Evolutionary conservation across 2,329 filamentous ascomycete species (phyloP).

Genomic region (Thielaviopsis cerberus): DNA sequence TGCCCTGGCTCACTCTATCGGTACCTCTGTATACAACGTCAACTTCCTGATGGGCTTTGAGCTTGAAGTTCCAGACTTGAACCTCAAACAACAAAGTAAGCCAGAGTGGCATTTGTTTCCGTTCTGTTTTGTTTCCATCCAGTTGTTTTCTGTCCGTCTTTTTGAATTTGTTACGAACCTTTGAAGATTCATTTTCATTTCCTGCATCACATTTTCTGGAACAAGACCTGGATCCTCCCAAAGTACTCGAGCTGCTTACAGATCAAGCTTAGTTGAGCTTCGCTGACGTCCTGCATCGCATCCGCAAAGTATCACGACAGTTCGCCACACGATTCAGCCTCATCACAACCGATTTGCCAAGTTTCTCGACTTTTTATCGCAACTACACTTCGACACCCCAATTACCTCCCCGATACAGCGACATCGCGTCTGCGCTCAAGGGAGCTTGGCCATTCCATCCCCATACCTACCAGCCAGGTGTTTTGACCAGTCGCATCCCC

Average conservation of each 20-base stretch:
- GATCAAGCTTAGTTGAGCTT: neutral
- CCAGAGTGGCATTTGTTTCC: neutral
- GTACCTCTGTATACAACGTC: neutral
- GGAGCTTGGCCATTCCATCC: neutral
- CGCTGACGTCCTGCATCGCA: neutral
- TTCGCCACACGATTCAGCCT: neutral
- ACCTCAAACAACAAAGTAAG: neutral
- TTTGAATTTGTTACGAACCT: no score
- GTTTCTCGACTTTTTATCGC: neutral
- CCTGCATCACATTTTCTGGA: neutral
- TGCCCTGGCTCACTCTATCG: neutral
- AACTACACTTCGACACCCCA: neutral
- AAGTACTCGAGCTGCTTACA: neutral
- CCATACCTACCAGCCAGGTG: neutral
- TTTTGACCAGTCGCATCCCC: neutral
- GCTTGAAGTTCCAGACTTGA: neutral
- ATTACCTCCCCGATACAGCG: neutral
- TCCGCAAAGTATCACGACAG: neutral
- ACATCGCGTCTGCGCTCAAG: neutral
- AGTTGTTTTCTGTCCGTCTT: neutral
- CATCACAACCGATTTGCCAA: neutral
- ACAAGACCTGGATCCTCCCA: neutral
- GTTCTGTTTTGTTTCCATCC: neutral
- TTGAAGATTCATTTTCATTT: no score
- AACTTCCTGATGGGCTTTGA: neutral